Percentiles rank a stretch among this genome's conserved stretches.
phyloP scores from a whole-genome alignment of 2,329 filamentous ascomycete species.

The Beauveria asiatica region DNA sequence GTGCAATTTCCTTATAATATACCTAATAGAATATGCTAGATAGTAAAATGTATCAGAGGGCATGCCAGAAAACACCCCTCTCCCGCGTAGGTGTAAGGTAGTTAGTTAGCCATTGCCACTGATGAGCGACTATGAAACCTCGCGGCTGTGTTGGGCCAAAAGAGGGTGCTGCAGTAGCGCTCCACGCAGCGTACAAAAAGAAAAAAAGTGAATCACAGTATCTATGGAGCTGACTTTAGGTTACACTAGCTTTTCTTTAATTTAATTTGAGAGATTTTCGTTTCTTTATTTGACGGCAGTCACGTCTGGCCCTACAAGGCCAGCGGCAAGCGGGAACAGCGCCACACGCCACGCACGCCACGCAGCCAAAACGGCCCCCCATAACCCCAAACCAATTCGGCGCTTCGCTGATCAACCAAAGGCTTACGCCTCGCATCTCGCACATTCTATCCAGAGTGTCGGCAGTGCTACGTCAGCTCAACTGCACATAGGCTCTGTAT shows the following conservation, averaged over 20 bases:
- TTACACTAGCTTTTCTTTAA: too few relatives aligned
- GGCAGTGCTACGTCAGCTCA: conserved; percentile 5
- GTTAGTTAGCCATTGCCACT: too few relatives aligned
- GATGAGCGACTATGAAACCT: too few relatives aligned
- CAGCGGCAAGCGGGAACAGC: not conserved
- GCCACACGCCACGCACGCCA: conserved; percentile 5
- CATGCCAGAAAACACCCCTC: too few relatives aligned
- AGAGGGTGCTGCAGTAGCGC: not conserved
- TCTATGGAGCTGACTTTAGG: not conserved
- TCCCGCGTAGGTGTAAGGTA: too few relatives aligned
- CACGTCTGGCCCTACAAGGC: not conserved
- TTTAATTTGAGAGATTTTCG: not conserved
- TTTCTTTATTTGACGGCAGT: not conserved
- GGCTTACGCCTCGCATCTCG: conserved; percentile 8
- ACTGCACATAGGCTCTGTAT: not conserved
- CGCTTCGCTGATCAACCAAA: not conserved
- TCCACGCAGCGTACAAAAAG: not conserved
- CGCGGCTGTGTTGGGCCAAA: not conserved
- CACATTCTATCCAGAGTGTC: not conserved
- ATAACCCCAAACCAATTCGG: too few relatives aligned
- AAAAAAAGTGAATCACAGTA: not conserved
- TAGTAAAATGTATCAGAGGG: too few relatives aligned
- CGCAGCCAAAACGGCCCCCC: not conserved
- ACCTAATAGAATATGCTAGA: too few relatives aligned
- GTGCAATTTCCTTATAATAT: too few relatives aligned